These are phyloP conservation scores for Cercospora sp. DNA, from an alignment of 2,329 filamentous ascomycete genomes.

Conservation along the genomic window DNA sequence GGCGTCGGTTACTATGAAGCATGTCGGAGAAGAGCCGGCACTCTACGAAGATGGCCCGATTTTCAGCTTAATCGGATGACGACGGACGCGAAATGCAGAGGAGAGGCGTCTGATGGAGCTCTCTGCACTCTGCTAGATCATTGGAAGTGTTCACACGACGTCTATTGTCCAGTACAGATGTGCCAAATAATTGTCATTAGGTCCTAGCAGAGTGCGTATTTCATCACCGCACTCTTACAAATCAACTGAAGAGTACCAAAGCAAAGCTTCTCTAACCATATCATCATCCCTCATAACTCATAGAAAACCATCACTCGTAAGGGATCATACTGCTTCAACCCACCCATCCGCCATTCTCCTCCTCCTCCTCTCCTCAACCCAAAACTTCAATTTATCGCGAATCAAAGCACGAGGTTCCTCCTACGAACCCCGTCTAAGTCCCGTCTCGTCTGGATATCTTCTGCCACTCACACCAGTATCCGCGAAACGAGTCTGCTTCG, in stretches of 20 bases:
- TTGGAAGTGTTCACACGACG: no score
- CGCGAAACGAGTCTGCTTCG: conserved; percentile 20
- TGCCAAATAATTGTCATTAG: background rate
- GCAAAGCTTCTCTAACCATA: background rate
- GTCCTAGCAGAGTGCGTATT: background rate
- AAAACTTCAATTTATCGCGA: conserved; percentile 5
- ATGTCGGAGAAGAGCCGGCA: background rate
- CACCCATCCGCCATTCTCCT: background rate
- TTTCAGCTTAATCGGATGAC: background rate
- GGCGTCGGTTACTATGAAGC: no score
- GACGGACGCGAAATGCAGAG: background rate
- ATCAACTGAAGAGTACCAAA: background rate
- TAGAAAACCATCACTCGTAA: background rate
- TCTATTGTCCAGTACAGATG: no score
- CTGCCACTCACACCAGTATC: conserved; percentile 20
- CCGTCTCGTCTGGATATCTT: conserved; percentile 18
- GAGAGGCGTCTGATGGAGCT: background rate
- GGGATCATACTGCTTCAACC: background rate
- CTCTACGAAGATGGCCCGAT: background rate
- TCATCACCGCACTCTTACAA: no score
- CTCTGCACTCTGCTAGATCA: background rate
- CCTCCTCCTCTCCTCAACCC: conserved; percentile 9
- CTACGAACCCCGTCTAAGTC: conserved; percentile 11
- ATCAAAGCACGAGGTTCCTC: conserved; percentile 10
- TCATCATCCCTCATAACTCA: background rate